A percentile compares a stretch with the other conserved stretches of the same genome.
phyloP scores from a whole-genome alignment of 805 yeast genomes.

The Phaffomyces antillensis region DNA sequence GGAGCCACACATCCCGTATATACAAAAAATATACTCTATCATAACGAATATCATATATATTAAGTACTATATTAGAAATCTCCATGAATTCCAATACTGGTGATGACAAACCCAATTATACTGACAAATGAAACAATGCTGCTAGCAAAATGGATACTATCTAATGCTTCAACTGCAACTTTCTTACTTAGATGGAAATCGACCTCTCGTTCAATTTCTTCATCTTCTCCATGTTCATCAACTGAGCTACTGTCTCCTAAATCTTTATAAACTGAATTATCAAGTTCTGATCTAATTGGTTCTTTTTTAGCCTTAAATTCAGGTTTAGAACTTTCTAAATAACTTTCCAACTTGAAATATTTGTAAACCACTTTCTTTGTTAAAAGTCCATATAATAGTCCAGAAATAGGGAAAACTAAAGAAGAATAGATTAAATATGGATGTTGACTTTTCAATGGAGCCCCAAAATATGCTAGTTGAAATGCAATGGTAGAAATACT shows the following conservation, averaged over 20 bases:
- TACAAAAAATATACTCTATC: too few species aligned
- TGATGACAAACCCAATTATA: conserved; percentile 39
- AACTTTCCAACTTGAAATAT: conserved; percentile 5
- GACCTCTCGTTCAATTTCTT: conserved; percentile 32
- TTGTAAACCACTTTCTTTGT: conserved; percentile 6
- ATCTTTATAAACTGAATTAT: conserved; percentile 38
- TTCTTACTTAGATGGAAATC: conserved; percentile 35
- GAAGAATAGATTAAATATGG: conserved; percentile 58
- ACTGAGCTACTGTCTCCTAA: conserved; percentile 24
- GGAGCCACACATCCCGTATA: too few species aligned
- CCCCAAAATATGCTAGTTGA: conserved; percentile 45
- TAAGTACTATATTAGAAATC: conserved; percentile 27
- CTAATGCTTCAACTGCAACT: conserved; percentile 27
- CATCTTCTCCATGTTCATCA: conserved; percentile 13
- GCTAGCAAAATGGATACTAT: conserved; percentile 31
- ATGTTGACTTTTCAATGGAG: conserved; percentile 53
- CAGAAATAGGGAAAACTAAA: conserved; percentile 19
- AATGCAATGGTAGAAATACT: conserved; percentile 45
- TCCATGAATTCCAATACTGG: conserved; percentile 52
- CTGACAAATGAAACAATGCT: conserved; percentile 34
- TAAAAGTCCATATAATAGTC: conserved; percentile 9
- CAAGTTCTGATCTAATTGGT: conserved; percentile 35
- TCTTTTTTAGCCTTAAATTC: conserved; percentile 17
- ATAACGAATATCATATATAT: too few species aligned
- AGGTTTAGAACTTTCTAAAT: conserved; percentile 4